phyloP scores from a whole-genome alignment of 192 early-diverging fungal genomes.

The Funneliformis mosseae region DNA sequence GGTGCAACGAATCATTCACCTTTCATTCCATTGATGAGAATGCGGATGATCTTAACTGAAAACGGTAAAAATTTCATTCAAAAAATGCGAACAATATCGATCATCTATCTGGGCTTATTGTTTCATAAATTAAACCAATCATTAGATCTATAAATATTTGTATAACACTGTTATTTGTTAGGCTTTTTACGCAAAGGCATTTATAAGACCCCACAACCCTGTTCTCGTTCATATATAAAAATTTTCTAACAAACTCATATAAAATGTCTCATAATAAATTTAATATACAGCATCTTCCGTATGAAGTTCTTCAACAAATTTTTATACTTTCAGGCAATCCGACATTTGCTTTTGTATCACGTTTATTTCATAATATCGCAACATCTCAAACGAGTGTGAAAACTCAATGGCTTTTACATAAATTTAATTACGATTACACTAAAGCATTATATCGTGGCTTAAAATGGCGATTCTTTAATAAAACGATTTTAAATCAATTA shows the following conservation, averaged over 20 bases:
- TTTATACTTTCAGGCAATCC: constrained; percentile 27
- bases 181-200: too few species aligned
- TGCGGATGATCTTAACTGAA: too few species aligned
- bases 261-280: neutral
- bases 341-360: constrained; percentile 14
- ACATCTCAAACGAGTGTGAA: constrained; percentile 24
- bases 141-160: too few species aligned
- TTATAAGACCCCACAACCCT: too few species aligned
- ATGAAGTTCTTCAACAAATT: constrained; percentile 31
- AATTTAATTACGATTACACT: neutral
- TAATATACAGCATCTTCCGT: constrained; percentile 21
- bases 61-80: too few species aligned
- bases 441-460: constrained; percentile 22
- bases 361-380: constrained; percentile 8
- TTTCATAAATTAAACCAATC: too few species aligned
- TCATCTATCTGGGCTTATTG: too few species aligned
- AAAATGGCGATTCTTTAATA: constrained; percentile 27
- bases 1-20: too few species aligned
- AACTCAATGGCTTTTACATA: constrained; percentile 23
- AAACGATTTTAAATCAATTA: constrained; percentile 25
- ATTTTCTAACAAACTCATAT: neutral
- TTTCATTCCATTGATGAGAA: too few species aligned
- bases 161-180: too few species aligned
- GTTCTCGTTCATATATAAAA: too few species aligned
- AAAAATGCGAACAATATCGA: too few species aligned